Base-by-base conservation (phyloP, 108 stramenopile species). In the Bacterosira constricta region DNA sequence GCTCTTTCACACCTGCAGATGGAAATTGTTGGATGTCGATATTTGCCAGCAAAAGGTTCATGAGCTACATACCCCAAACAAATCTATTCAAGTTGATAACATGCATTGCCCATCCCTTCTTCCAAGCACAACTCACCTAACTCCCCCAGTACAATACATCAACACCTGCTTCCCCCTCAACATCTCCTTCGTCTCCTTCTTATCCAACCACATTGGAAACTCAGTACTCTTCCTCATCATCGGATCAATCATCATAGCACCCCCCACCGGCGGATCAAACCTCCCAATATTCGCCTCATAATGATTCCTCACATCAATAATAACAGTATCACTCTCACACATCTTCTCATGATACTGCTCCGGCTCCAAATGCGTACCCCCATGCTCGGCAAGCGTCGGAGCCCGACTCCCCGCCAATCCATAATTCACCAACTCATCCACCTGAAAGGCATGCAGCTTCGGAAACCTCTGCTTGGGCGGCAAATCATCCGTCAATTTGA, bases 301-400 rank as follows among this genome's bases (percentile, higher is more conserved):
- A 70, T 92, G 89, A 75, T 97, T 97, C 6, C 96, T 72, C 3
- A 97, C 93, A 84, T 97, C 96, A 65, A 97, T 90, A 7, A 97
- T 85, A 2, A 97, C 92, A 18, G 93, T 92, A 52, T 86, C 84
- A 37, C 69, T 51, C 66, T 95, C 88, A 9, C 59, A 87, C 66
- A 95, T 73, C 54, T 88, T 91, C 31, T 71, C 60, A 76, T 95
- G 90, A 78, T 90, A 96, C 6, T 93, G 88, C 60, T 85, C 69
- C 18, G 96, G 90, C 66, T 91, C 87, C 46, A 96, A 64, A 75
- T 96, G 96, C 3, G 67, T 81, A 13, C 93, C 93, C 5, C 71
- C 83, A 64, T 89, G 81, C 49, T 87, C 77, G 45, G 64, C 63
- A 57, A 95, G 83, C 13, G 71, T 77, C 0, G 92, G 92, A 0